A percentile compares a stretch with the other conserved stretches of the same genome.
Conservation (phyloP, 192 early-diverging fungal genomes). For the Cladochytrium replicatum region DNA sequence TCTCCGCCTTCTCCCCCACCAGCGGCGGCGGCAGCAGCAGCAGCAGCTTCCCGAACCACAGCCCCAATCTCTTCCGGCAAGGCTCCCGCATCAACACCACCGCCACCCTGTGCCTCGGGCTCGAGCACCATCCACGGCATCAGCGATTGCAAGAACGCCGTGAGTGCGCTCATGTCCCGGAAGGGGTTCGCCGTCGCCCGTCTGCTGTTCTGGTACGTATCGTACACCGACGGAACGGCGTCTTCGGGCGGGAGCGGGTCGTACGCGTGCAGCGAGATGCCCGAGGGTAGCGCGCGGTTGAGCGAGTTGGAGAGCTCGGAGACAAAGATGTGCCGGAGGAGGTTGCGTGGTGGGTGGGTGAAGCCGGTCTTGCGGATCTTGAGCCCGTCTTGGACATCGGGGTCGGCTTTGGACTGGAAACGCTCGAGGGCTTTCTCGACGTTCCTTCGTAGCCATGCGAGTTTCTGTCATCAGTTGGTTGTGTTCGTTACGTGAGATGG, state of each 20-base stretch:
- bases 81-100: constrained; percentile 4
- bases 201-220: background rate
- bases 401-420: constrained; percentile 8
- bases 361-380: background rate
- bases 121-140: constrained; percentile 6
- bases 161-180: background rate
- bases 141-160: background rate
- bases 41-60: constrained; percentile 9
- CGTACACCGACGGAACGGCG: constrained; percentile 8
- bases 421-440: constrained; percentile 5
- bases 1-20: constrained; percentile 8
- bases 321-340: constrained; percentile 34
- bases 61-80: constrained; percentile 6
- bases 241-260: constrained; percentile 55
- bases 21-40: constrained; percentile 8
- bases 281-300: constrained; percentile 26
- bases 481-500: background rate
- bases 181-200: background rate
- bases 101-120: background rate
- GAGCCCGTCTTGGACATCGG: constrained; percentile 7
- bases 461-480: background rate
- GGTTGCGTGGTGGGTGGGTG: constrained; percentile 25
- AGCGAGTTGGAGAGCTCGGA: constrained; percentile 41
- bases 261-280: constrained; percentile 47
- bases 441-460: constrained; percentile 1